These are phyloP conservation scores for Aeschynomene evenia DNA, from an alignment of 306 rosid genomes.

Conservation along the genomic window DNA sequence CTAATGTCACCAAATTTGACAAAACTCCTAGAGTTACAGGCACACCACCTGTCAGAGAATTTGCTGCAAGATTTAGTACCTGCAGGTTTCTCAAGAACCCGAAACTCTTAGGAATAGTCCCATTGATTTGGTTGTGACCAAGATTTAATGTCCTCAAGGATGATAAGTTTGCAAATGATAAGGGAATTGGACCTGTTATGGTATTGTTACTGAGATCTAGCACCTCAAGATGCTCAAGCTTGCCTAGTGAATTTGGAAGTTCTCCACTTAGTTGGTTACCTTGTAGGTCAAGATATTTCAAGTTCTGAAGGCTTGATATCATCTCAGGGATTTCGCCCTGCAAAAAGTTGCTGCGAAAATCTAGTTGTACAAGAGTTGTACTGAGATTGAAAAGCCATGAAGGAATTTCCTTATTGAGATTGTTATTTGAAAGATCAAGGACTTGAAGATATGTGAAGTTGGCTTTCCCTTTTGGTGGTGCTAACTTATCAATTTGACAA, in stretches of 20 bases:
- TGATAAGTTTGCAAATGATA: conserved; percentile 30
- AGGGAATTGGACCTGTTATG: conserved; percentile 21
- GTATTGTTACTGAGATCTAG: conserved; percentile 15
- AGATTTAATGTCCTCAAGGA: conserved; percentile 24
- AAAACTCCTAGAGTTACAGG: conserved; percentile 15
- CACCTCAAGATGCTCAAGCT: conserved; percentile 14
- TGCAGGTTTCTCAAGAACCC: conserved; percentile 14
- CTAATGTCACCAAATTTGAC: conserved; percentile 29
- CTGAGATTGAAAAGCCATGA: conserved; percentile 24
- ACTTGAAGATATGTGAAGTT: conserved; percentile 33
- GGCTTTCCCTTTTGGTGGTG: not conserved
- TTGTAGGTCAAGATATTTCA: conserved; percentile 1
- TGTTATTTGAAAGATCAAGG: conserved; percentile 29
- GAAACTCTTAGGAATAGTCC: conserved; percentile 24
- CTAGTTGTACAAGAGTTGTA: conserved; percentile 5
- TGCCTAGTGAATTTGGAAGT: conserved; percentile 27
- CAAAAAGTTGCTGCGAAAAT: not conserved
- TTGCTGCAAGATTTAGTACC: conserved; percentile 18
- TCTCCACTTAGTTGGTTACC: conserved; percentile 16
- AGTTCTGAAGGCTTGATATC: conserved; percentile 16
- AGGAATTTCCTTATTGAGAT: conserved; percentile 18
- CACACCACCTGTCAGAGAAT: conserved; percentile 12
- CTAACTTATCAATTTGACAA: conserved; percentile 24
- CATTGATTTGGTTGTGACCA: conserved; percentile 19
- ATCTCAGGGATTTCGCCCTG: conserved; percentile 24